phyloP scores from a whole-genome alignment of 352 stramenopile species.

The Phytophthora uliginosa region DNA sequence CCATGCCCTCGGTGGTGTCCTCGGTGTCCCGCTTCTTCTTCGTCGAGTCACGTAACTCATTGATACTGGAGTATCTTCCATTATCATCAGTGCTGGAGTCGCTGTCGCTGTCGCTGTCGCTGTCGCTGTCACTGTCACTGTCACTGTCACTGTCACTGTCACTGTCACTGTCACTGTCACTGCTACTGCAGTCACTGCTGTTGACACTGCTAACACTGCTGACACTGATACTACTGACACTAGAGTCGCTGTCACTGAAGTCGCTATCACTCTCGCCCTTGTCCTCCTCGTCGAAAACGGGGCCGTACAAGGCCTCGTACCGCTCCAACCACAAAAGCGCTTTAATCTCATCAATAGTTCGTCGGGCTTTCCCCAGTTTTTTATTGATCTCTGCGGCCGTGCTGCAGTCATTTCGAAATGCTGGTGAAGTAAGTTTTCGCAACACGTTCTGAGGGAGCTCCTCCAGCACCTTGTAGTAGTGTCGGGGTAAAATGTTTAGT shows the following conservation, averaged over 20 bases:
- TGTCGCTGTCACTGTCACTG: slow-evolving; percentile 9
- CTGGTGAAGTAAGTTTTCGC: slow-evolving; percentile 23
- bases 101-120: slow-evolving; percentile 12
- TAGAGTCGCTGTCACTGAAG: slow-evolving; percentile 14
- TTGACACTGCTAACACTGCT: slow-evolving; percentile 4
- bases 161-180: slow-evolving; percentile 3
- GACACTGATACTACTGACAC: slow-evolving; percentile 10
- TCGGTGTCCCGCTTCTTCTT: neutral
- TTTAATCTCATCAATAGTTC: slow-evolving; percentile 41
- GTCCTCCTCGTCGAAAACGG: slow-evolving; percentile 25
- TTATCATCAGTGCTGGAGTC: no score
- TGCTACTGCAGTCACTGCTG: neutral
- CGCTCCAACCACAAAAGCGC: slow-evolving; percentile 57
- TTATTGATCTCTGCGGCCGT: slow-evolving; percentile 36
- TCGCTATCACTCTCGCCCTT: slow-evolving; percentile 19
- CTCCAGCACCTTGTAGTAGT: slow-evolving; percentile 52
- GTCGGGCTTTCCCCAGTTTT: slow-evolving; percentile 25
- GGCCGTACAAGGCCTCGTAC: slow-evolving; percentile 43
- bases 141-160: neutral
- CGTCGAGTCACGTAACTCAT: neutral
- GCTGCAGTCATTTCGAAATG: slow-evolving; percentile 34
- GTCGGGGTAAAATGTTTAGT: slow-evolving; percentile 45
- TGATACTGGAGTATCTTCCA: no score
- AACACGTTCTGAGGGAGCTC: slow-evolving; percentile 7
- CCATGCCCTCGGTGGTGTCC: no score